Evolutionary conservation across 75 land plant species (phyloP).

Genomic region (Pseudotsuga menziesii): DNA sequence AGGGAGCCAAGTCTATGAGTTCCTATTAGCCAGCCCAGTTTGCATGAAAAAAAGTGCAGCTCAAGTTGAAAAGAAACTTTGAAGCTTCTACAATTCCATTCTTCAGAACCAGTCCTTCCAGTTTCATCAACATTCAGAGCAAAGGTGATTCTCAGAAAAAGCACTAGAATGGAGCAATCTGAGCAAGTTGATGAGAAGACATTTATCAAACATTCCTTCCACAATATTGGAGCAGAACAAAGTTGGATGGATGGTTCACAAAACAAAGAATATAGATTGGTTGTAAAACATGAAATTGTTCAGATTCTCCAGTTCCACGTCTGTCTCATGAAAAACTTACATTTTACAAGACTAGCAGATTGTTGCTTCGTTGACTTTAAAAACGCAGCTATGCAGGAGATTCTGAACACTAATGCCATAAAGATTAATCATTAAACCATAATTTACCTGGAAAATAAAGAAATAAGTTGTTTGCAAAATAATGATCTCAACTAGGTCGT

Average conservation of each 20-base stretch:
- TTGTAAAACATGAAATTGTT: not conserved
- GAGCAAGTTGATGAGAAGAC: not conserved
- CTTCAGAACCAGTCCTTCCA: not conserved
- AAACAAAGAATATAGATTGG: not conserved
- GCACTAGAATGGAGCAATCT: not conserved
- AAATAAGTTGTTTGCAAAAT: no score
- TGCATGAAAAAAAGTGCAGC: not conserved
- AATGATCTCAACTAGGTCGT: no score
- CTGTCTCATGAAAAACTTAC: not conserved
- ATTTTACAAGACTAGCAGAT: not conserved
- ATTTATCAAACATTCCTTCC: not conserved
- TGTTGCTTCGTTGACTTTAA: not conserved
- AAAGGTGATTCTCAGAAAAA: not conserved
- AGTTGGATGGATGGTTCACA: not conserved
- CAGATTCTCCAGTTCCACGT: not conserved
- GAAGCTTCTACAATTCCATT: not conserved
- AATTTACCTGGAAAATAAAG: no score
- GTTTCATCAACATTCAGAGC: not conserved
- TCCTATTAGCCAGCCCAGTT: slow-evolving; percentile 8
- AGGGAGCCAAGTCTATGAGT: slow-evolving; percentile 11
- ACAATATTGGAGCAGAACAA: not conserved
- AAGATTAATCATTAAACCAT: no score
- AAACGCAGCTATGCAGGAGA: slow-evolving; percentile 3
- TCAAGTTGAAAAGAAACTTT: not conserved
- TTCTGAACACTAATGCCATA: not conserved